A percentile compares a stretch with the other conserved stretches of the same genome.
These are phyloP conservation scores for Hymenoscyphus fraxineus DNA, from an alignment of 2,329 filamentous ascomycete genomes.

Conservation along the genomic window DNA sequence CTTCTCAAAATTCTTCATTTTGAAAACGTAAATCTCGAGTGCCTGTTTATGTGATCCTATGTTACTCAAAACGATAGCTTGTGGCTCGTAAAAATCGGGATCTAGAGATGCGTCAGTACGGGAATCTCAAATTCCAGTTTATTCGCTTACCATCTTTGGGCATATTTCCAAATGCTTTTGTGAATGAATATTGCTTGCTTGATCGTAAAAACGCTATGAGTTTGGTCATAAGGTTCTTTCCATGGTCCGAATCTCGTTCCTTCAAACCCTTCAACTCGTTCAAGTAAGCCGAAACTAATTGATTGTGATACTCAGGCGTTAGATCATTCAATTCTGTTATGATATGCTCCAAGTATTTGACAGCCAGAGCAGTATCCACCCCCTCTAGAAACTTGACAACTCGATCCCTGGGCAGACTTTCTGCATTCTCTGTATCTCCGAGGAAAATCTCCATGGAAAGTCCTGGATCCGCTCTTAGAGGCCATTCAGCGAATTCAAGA, in stretches of 20 bases:
- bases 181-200: slow-evolving; percentile 77
- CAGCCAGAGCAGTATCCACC: slow-evolving; percentile 68
- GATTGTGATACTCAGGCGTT: slow-evolving; percentile 83
- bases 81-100: slow-evolving; percentile 79
- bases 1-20: slow-evolving; percentile 79
- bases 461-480: slow-evolving; percentile 65
- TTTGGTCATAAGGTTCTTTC: slow-evolving; percentile 57
- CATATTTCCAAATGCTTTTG: slow-evolving; percentile 71
- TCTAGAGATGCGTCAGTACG: slow-evolving; percentile 48
- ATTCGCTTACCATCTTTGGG: slow-evolving; percentile 66
- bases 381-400: slow-evolving; percentile 71
- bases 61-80: slow-evolving; percentile 86
- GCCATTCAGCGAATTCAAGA: slow-evolving; percentile 88
- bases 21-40: slow-evolving; percentile 96
- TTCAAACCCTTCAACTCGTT: slow-evolving; percentile 40
- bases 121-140: neutral
- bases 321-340: slow-evolving; percentile 81
- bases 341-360: slow-evolving; percentile 84
- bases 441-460: slow-evolving; percentile 90
- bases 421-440: slow-evolving; percentile 90
- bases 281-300: slow-evolving; percentile 70
- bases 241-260: slow-evolving; percentile 44
- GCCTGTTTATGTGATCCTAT: slow-evolving; percentile 96
- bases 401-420: slow-evolving; percentile 73
- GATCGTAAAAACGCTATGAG: slow-evolving; percentile 72